Percentiles rank a stretch among this genome's conserved stretches.
Evolutionary conservation across 2,329 filamentous ascomycete genomes (phyloP).

Genomic region (Diaporthe sp.): DNA sequence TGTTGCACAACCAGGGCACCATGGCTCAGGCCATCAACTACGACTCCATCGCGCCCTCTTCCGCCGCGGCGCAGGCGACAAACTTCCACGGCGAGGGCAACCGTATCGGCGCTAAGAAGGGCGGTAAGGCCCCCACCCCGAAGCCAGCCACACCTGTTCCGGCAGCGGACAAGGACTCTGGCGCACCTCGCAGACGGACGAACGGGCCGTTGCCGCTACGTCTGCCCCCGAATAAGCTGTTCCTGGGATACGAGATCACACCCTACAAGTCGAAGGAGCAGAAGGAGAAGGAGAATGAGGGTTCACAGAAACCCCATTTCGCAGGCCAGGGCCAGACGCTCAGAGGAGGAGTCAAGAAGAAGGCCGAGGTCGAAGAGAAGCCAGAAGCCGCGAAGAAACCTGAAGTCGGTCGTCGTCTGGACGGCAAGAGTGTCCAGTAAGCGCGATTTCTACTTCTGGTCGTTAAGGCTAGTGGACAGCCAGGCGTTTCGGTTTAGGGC

Average conservation of each 20-base stretch:
- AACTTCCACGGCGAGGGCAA: constrained; percentile 88
- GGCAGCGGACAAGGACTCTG: constrained; percentile 57
- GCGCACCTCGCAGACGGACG: constrained; percentile 60
- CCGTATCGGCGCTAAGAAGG: constrained; percentile 86
- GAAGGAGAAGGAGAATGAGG: constrained; percentile 75
- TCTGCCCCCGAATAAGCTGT: constrained; percentile 89
- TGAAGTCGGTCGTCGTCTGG: constrained; percentile 39
- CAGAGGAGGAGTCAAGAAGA: constrained; percentile 78
- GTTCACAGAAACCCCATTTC: constrained; percentile 81
- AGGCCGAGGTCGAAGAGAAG: constrained; percentile 67
- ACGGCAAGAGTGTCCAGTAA: constrained; percentile 40
- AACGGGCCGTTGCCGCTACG: constrained; percentile 91
- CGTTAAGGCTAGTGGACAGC: not conserved
- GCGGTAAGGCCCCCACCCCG: constrained; percentile 80
- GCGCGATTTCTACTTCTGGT: not conserved
- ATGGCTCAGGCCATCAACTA: constrained; percentile 99
- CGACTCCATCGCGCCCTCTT: constrained; percentile 85
- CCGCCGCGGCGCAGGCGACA: constrained; percentile 77
- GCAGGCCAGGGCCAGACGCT: constrained; percentile 88
- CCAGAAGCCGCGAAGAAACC: constrained; percentile 62
- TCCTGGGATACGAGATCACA: constrained; percentile 96
- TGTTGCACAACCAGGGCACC: constrained; percentile 86
- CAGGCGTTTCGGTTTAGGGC: constrained; percentile 35
- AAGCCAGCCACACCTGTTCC: constrained; percentile 81
- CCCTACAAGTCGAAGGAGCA: constrained; percentile 86